phyloP scores from a whole-genome alignment of 2,329 filamentous ascomycete species.

The Dactylonectria estremocensis region DNA sequence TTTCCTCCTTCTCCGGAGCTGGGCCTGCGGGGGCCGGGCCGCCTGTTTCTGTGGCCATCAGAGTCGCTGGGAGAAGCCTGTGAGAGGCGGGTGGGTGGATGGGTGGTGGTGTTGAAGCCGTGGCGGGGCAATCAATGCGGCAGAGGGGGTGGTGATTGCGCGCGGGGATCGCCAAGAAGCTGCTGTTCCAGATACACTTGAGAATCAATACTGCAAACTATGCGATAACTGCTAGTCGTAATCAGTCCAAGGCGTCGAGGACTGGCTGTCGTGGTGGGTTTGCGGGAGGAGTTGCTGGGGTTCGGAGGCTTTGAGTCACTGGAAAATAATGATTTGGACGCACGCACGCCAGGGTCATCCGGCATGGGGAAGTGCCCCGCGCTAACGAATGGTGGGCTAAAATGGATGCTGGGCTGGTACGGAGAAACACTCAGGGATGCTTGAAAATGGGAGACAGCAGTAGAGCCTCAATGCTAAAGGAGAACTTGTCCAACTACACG shows the following conservation, averaged over 20 bases:
- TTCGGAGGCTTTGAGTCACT: constrained; percentile 53
- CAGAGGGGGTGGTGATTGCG: constrained; percentile 13
- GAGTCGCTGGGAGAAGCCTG: constrained; percentile 26
- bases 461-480: constrained; percentile 25
- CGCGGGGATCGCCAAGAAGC: constrained; percentile 5
- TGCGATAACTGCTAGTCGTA: constrained; percentile 3
- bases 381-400: constrained; percentile 46
- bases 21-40: constrained; percentile 49
- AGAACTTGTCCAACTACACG: not conserved
- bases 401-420: constrained; percentile 15
- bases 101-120: constrained; percentile 32
- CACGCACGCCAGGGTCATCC: constrained; percentile 40
- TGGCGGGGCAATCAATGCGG: constrained; percentile 37
- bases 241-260: constrained; percentile 5
- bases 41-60: constrained; percentile 53
- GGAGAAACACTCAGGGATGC: not conserved
- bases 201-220: not conserved
- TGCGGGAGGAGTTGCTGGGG: constrained; percentile 28
- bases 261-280: constrained; percentile 20
- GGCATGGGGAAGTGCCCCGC: constrained; percentile 52
- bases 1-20: constrained; percentile 44
- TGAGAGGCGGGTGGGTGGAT: constrained; percentile 25
- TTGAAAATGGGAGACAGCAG: not conserved
- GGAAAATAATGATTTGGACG: constrained; percentile 46
- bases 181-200: not conserved